Conservation (phyloP, 2,329 filamentous ascomycete species). For the Chalaropsis ovoidea region DNA sequence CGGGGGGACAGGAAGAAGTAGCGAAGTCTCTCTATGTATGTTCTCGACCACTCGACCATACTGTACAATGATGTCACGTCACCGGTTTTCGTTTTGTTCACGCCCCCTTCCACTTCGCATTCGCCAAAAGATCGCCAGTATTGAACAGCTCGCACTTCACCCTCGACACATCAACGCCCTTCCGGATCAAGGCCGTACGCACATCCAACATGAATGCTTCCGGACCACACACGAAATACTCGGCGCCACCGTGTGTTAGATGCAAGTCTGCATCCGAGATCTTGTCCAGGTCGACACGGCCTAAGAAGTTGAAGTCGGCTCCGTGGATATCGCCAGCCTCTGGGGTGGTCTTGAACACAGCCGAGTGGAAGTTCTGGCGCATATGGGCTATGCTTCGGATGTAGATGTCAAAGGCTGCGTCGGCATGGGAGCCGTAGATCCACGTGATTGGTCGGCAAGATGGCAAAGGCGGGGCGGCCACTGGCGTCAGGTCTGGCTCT, state of each 20-base stretch:
- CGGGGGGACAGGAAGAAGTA: background rate
- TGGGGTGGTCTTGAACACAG: conserved; percentile 49
- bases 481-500: background rate
- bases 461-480: conserved; percentile 27
- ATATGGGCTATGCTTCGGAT: conserved; percentile 37
- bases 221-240: conserved; percentile 66
- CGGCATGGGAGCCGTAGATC: conserved; percentile 44
- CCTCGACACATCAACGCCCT: conserved; percentile 48
- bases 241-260: conserved; percentile 42
- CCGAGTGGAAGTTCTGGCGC: conserved; percentile 32
- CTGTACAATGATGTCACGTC: background rate
- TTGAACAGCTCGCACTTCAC: conserved; percentile 60
- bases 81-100: background rate
- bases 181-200: conserved; percentile 41
- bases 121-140: conserved; percentile 39
- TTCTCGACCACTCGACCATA: background rate
- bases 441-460: conserved; percentile 45
- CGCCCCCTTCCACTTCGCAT: conserved; percentile 14
- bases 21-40: background rate
- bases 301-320: conserved; percentile 48
- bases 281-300: conserved; percentile 48
- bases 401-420: conserved; percentile 47
- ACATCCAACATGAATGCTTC: conserved; percentile 57
- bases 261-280: conserved; percentile 47
- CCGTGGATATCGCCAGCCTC: conserved; percentile 38